Base-by-base conservation (phyloP, 78 protist species). In the Emiliania huxleyi region DNA sequence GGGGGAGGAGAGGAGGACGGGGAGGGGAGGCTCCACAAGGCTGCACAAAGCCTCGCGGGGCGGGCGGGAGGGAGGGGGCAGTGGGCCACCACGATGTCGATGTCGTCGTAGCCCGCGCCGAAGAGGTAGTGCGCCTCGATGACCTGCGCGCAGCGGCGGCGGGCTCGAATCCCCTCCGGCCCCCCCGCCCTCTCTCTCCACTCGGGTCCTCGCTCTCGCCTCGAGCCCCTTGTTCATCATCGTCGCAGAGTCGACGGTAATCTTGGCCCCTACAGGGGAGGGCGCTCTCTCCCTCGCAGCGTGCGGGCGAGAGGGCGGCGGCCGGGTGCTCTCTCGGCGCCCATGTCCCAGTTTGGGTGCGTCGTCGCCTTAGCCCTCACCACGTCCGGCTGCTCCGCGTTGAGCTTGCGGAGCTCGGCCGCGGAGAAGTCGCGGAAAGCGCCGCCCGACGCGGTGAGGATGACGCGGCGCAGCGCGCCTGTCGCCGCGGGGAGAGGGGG, bases 91-190 rank as follows among this genome's bases (percentile, higher is more conserved):
- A 52, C 62, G 62, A 71, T 71, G 42, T 77, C 85, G 85, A 77
- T 46, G 62, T 46, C 90, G 87, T 93, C 94, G 94, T 93, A 93
- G 48, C 15, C 87, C 26, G 55, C 46, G 42, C 94, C 94, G 52
- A 87, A 93, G 48, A 93, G 92, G 73, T 93, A 93, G 87, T 93
- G 94, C 42, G 94, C 94, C 94, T 93, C 94, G 71, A 93, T 93
- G 84, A 93, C 94, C 75, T 92, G n/a, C n/a, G n/a, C n/a, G n/a
- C n/a, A n/a, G 45, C n/a, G n/a, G n/a, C n/a, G n/a, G n/a, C n/a
- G n/a, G n/a, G n/a, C n/a, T n/a, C n/a, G n/a, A n/a, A n/a, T n/a
- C n/a, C n/a, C n/a, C 52, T 2, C 52, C 52, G 52, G 52, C 52
- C 52, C 52, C 52, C 22, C 52, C 22, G 22, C 2, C 22, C 52